Evolutionary conservation across 331 rosid genomes (phyloP), one percentile per base, ranked within the genome.

Genomic region (Spiraea crenata): DNA sequence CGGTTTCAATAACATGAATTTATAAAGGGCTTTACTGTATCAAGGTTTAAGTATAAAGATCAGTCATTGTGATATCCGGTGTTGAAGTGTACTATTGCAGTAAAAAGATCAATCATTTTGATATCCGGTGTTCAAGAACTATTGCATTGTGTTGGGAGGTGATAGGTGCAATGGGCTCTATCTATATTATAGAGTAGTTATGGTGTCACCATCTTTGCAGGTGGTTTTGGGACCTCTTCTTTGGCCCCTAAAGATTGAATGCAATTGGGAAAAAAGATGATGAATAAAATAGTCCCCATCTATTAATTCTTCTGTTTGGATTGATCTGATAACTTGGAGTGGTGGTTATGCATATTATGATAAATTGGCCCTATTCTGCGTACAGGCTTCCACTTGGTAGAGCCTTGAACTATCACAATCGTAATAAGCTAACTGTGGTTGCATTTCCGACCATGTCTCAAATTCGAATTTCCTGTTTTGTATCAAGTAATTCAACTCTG

Each of bases 161-260:
- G 38, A 20, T 4, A 55, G 42, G 63, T 57, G 65, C 42, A 49
- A 65, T 65, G 57, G 70, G 34, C 34, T 47, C 58, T 65, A 35
- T 65, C 46, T 52, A 7, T 76, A 67, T 81, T 46, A 17, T 78
- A 76, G 73, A 19, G 15, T 72, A 65, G 92, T 63, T 79, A 67
- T 42, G 57, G 60, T 31, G 90, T 83, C 88, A 77, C 81, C 19
- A 70, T 81, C 85, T 40, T 61, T 46, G 59, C 62, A 34, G 65
- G 74, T 69, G 54, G 5, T 69, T 69, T 55, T 41, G 74, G 74
- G 54, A 16, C 64, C 54, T 56, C n/a, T 7, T 7, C n/a, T 45
- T 14, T 15, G 11, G 69, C 65, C 44, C 56, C 34, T 39, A 45
- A 56, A 82, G 78, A 14, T 15, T 64, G 79, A 64, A 31, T 74